Evolutionary conservation across 2,329 filamentous ascomycete genomes (phyloP).

Genomic region (Fusarium clavum): DNA sequence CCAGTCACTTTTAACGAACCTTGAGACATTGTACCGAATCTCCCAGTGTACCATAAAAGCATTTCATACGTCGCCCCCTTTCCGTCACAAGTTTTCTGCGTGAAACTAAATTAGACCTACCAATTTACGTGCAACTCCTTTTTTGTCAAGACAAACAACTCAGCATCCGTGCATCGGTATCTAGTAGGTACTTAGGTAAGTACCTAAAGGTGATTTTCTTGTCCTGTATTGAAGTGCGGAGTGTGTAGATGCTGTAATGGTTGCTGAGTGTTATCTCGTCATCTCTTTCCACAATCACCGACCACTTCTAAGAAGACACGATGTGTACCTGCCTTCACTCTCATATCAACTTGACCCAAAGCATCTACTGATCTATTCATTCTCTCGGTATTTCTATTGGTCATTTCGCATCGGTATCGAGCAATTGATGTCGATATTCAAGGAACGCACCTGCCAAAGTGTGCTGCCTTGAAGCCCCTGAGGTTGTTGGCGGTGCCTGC

Average conservation of each 20-base stretch:
- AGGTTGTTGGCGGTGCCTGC: conserved; percentile 3
- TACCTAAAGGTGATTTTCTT: background rate
- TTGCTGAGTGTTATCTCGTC: background rate
- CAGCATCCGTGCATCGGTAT: background rate
- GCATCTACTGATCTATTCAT: background rate
- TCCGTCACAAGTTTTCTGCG: background rate
- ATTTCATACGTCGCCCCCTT: background rate
- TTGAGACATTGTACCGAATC: background rate
- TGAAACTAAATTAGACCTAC: background rate
- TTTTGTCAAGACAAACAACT: background rate
- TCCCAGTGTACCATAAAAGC: background rate
- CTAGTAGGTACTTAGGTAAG: background rate
- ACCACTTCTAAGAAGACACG: background rate
- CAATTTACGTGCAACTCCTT: background rate
- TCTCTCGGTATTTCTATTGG: background rate
- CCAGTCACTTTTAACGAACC: background rate
- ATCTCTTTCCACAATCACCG: background rate
- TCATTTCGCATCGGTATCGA: background rate
- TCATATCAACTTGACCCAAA: background rate
- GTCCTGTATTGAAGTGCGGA: background rate
- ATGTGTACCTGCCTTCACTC: background rate
- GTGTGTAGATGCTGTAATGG: background rate
- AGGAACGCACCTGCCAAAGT: background rate
- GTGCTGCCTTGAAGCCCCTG: conserved; percentile 26
- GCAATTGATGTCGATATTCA: background rate